Percentiles rank a stretch among this genome's conserved stretches.
Conservation (phyloP, 2,329 filamentous ascomycete species). For the Trichoderma sp. region DNA sequence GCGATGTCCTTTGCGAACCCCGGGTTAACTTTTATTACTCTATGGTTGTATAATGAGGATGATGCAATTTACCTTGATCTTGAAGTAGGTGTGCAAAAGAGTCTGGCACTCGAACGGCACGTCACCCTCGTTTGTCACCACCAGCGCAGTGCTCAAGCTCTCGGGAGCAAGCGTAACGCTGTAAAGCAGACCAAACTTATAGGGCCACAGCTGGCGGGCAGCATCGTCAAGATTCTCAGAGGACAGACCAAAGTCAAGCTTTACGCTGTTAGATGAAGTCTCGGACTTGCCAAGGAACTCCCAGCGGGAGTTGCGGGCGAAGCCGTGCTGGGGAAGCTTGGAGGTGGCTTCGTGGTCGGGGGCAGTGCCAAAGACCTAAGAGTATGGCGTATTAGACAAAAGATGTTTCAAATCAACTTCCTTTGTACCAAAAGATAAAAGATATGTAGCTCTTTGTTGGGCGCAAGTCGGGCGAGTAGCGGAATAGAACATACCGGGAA, state of each 20-base stretch:
- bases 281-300: slow-evolving; percentile 86
- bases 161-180: slow-evolving; percentile 79
- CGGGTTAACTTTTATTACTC: background rate
- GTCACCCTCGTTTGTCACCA: slow-evolving; percentile 83
- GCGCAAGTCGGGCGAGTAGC: background rate
- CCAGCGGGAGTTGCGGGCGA: slow-evolving; percentile 87
- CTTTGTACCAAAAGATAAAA: background rate
- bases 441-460: background rate
- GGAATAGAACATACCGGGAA: slow-evolving; percentile 70
- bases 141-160: slow-evolving; percentile 74
- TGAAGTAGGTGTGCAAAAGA: slow-evolving; percentile 87
- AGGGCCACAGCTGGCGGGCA: slow-evolving; percentile 73
- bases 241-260: slow-evolving; percentile 92
- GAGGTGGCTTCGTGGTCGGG: slow-evolving; percentile 74
- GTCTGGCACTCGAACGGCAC: slow-evolving; percentile 87
- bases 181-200: slow-evolving; percentile 87
- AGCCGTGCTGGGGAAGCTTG: slow-evolving; percentile 86
- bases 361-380: slow-evolving; percentile 79
- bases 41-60: background rate
- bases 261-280: slow-evolving; percentile 63
- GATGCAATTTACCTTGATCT: slow-evolving; percentile 60
- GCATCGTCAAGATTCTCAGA: slow-evolving; percentile 66
- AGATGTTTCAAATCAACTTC: background rate
- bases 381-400: background rate
- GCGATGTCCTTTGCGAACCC: slow-evolving; percentile 66